Evolutionary conservation across 2,329 filamentous ascomycete genomes (phyloP).

Genomic region (Gaeumannomyces tritici): DNA sequence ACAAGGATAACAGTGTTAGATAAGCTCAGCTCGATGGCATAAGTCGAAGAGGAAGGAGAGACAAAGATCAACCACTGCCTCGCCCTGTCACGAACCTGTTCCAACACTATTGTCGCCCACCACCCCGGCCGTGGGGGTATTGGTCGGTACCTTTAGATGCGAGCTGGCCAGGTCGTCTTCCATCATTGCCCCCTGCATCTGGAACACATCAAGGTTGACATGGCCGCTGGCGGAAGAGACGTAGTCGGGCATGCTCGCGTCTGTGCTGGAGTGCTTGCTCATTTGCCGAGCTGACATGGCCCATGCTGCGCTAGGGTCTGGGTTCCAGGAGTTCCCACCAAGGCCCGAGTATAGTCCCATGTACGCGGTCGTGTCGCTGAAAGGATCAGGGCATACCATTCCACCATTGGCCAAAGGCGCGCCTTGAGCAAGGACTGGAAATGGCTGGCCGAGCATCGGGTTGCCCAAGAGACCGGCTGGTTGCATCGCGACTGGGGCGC

Average conservation of each 20-base stretch:
- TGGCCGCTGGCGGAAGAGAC: slow-evolving; percentile 10
- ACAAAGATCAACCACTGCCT: background rate
- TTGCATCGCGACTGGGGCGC: background rate
- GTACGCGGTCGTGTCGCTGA: slow-evolving; percentile 14
- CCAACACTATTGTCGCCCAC: background rate
- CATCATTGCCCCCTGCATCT: slow-evolving; percentile 18
- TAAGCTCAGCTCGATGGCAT: background rate
- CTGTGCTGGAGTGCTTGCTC: slow-evolving; percentile 21
- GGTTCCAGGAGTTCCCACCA: background rate
- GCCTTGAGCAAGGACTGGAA: slow-evolving; percentile 2
- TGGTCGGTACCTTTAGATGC: slow-evolving; percentile 28
- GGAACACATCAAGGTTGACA: slow-evolving; percentile 14
- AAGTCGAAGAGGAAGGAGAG: background rate
- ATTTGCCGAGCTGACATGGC: slow-evolving; percentile 4
- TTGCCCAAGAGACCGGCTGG: background rate
- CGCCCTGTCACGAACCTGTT: background rate
- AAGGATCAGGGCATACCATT: slow-evolving; percentile 17
- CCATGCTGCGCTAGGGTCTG: slow-evolving; percentile 9
- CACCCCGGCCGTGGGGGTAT: slow-evolving; percentile 26
- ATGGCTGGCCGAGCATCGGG: background rate
- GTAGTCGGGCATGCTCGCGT: slow-evolving; percentile 34
- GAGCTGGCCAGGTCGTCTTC: slow-evolving; percentile 20
- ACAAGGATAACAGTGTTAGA: background rate
- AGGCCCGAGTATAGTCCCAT: slow-evolving; percentile 12
- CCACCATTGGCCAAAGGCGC: background rate